Evolutionary conservation across 208 protist genomes (phyloP).

Genomic region (Herpetomonas tarakana): DNA sequence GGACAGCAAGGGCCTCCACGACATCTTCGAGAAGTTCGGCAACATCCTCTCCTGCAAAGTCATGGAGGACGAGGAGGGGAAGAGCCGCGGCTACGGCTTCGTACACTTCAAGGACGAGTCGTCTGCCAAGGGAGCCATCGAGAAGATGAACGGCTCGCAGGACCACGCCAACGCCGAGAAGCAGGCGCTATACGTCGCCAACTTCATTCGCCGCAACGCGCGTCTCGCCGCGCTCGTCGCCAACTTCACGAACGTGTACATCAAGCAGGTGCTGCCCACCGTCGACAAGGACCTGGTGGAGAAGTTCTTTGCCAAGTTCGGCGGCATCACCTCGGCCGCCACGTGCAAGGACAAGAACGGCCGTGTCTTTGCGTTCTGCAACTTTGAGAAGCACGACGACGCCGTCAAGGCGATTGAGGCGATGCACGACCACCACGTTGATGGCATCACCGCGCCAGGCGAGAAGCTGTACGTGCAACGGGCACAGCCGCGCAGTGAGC

Average conservation of each 20-base stretch:
- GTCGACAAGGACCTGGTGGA: conserved; percentile 91
- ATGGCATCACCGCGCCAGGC: conserved; percentile 74
- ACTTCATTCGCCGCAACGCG: conserved; percentile 96
- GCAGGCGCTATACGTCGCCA: conserved; percentile 91
- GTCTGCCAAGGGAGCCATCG: conserved; percentile 94
- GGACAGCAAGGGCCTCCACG: conserved; percentile 97
- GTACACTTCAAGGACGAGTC: conserved; percentile 98
- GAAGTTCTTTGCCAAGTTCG: conserved; percentile 94
- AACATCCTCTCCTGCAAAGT: conserved; percentile 99
- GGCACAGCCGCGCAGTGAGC: conserved; percentile 84
- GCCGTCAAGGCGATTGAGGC: conserved; percentile 94
- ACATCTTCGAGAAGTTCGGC: conserved; percentile 97
- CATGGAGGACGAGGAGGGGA: conserved; percentile 87
- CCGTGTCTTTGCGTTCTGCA: conserved; percentile 98
- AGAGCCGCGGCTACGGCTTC: conserved; percentile 98
- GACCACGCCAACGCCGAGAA: conserved; percentile 92
- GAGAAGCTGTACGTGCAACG: conserved; percentile 89
- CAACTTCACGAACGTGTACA: conserved; percentile 99
- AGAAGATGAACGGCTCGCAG: conserved; percentile 96
- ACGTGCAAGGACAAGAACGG: conserved; percentile 89
- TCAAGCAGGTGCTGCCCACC: conserved; percentile 95
- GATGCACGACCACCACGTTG: conserved; percentile 82
- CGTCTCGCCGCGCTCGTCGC: conserved; percentile 87
- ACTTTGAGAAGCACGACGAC: conserved; percentile 95
- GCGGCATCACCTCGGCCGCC: conserved; percentile 92